These are phyloP conservation scores for Tolypocladium cylindrosporum DNA, from an alignment of 2,329 filamentous ascomycete genomes.

Conservation along the genomic window DNA sequence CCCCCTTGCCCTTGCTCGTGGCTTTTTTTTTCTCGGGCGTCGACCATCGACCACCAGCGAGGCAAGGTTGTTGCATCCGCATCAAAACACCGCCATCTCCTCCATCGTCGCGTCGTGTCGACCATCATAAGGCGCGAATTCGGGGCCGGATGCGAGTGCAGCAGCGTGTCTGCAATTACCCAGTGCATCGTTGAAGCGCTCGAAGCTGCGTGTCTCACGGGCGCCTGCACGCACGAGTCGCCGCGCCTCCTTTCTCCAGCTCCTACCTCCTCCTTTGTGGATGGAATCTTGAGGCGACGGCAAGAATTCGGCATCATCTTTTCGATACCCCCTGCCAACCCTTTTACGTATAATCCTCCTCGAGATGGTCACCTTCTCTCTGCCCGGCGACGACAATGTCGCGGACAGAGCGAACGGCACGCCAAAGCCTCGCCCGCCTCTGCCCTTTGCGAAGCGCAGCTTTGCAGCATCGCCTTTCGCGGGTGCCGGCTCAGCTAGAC, in stretches of 20 bases:
- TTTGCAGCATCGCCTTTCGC: slow-evolving; percentile 27
- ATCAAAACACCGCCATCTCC: not conserved
- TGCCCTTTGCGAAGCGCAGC: slow-evolving; percentile 33
- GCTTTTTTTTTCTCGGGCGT: not conserved
- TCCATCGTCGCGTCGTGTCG: not conserved
- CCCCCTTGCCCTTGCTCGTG: not conserved
- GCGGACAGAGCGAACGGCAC: slow-evolving; percentile 21
- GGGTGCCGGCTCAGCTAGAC: slow-evolving; percentile 14
- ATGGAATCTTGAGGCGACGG: slow-evolving; percentile 1
- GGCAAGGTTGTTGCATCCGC: not conserved
- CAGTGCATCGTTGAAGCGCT: not conserved
- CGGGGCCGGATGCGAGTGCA: slow-evolving; percentile 2
- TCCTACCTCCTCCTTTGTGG: not conserved
- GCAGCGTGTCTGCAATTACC: slow-evolving; percentile 2
- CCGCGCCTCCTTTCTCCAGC: not conserved
- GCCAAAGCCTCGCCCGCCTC: slow-evolving; percentile 27
- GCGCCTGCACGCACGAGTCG: not conserved
- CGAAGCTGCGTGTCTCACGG: not conserved
- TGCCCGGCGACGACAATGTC: slow-evolving; percentile 24
- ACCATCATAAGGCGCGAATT: slow-evolving; percentile 1
- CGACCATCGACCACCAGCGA: not conserved
- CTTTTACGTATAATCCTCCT: not conserved
- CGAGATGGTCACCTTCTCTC: slow-evolving; percentile 27
- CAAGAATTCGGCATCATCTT: not conserved
- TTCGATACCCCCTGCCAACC: not conserved